Evolutionary conservation across 768 basidiomycete species (phyloP), one percentile per base, ranked within the genome.

Genomic region (Dictyophora rubrovolvata): DNA sequence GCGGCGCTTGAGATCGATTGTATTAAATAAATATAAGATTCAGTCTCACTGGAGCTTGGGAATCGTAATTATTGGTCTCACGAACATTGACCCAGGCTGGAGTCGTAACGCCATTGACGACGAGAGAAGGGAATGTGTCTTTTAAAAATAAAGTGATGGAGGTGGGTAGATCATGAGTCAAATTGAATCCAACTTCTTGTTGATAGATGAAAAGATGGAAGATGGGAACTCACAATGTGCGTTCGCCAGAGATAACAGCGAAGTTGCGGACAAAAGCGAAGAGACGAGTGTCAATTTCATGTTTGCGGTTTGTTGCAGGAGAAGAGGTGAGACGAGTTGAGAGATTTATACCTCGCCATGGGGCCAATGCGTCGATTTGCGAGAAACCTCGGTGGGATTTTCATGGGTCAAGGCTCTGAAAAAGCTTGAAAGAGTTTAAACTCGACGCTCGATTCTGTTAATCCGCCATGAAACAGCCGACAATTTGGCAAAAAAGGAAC

Each of bases 51-150:
- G 76, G 76, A 34, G 67, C 66, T 17, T 71, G 73, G 33, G 65
- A 69, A 60, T 78, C 68, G 65, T 65, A 77, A 68, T 79, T 79
- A 69, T 78, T 76, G 17, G 77, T 78, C 63, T 71, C 58, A 21
- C 77, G 72, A 55, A 78, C 72, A 61, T 77, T 71, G 21, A 65
- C 62, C 77, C 77, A 79, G 17, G 67, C 67, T 5, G 74, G 57
- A 10, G 74, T 74, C 11, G 66, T 70, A 20, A 62, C 63, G 7
- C 77, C 77, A 22, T 71, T 70, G 16, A 73, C 70, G 46, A 75
- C 69, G 34, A 79, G 69, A 17, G 73, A 71, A 4, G 75, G 74
- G 68, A 78, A 76, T 10, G 76, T 78, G 67, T 78, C 76, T 42
- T 12, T 12, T n/a, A 5, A 2, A 42, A 2, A 42, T 42, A 14